Evolutionary conservation across 202 grass and related monocot species (phyloP).

Genomic region (Brachypodium distachyon): DNA sequence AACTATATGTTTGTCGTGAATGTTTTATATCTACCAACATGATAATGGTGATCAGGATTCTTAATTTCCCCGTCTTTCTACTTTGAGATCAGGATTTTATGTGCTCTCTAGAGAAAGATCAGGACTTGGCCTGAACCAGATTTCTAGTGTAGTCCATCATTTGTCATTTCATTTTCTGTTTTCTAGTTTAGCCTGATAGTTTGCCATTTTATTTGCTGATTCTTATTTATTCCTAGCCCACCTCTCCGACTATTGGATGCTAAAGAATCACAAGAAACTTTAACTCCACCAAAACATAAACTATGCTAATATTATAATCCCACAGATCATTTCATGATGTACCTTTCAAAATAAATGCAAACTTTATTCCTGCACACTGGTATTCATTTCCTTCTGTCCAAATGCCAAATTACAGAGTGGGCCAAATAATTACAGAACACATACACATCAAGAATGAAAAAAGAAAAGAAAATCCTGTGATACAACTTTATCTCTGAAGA

Average conservation of each 20-base stretch:
- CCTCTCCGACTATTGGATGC: neutral
- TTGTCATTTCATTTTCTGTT: neutral
- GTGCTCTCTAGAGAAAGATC: neutral
- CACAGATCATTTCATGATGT: neutral
- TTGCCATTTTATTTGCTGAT: neutral
- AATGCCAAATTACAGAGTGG: slow-evolving; percentile 12
- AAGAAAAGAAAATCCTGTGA: neutral
- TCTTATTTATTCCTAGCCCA: neutral
- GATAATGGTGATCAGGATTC: neutral
- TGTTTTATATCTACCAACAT: neutral
- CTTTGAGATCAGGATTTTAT: neutral
- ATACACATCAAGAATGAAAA: slow-evolving; percentile 5
- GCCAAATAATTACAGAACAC: slow-evolving; percentile 24
- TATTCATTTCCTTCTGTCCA: neutral
- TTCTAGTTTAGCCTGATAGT: neutral
- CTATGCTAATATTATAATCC: neutral
- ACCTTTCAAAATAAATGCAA: slow-evolving; percentile 10
- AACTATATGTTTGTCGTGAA: neutral
- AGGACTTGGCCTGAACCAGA: neutral
- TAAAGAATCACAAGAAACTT: neutral
- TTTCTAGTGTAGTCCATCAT: neutral
- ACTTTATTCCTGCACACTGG: slow-evolving; percentile 1
- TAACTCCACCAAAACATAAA: neutral
- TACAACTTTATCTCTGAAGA: slow-evolving; percentile 11
- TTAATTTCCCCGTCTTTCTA: neutral